phyloP scores from a whole-genome alignment of 177 flowering plant genomes.

The Vitis hybrid region DNA sequence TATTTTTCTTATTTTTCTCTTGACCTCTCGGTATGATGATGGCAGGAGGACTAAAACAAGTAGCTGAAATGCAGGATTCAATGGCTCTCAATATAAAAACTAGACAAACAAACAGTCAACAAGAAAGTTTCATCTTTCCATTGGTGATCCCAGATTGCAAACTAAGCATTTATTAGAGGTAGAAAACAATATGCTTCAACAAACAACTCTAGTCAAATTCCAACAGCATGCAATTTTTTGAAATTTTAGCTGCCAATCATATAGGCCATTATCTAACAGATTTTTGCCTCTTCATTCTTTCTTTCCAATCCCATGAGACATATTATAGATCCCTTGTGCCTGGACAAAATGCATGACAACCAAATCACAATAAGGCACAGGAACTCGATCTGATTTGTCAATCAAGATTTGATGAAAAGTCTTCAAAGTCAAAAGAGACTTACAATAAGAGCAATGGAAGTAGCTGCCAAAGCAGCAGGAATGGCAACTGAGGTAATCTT shows the following conservation, averaged over 20 bases:
- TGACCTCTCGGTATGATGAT: too few relatives aligned
- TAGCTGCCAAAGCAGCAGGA: slow-evolving; percentile 63
- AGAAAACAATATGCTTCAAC: background rate
- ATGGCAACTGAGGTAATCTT: slow-evolving; percentile 88
- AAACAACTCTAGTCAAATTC: background rate
- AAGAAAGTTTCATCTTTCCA: too few relatives aligned
- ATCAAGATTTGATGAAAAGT: background rate
- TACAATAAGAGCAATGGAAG: slow-evolving; percentile 51
- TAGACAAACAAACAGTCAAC: too few relatives aligned
- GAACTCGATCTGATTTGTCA: background rate
- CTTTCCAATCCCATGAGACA: slow-evolving; percentile 86
- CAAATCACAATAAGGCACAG: background rate
- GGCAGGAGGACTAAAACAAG: too few relatives aligned
- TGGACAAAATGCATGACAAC: slow-evolving; percentile 21
- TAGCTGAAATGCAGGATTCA: too few relatives aligned
- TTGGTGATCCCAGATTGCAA: background rate
- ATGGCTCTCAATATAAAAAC: too few relatives aligned
- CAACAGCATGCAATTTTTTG: background rate
- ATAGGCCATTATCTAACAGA: background rate
- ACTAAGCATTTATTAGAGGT: slow-evolving; percentile 11
- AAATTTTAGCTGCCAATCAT: background rate
- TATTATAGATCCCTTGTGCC: slow-evolving; percentile 75
- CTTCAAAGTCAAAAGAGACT: slow-evolving; percentile 24
- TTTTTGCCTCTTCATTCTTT: slow-evolving; percentile 47
- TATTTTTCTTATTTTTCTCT: too few relatives aligned